Evolutionary conservation across 345 rosid species (phyloP), one percentile per base, ranked within the genome.

Genomic region (Bruguiera gymnorhiza): DNA sequence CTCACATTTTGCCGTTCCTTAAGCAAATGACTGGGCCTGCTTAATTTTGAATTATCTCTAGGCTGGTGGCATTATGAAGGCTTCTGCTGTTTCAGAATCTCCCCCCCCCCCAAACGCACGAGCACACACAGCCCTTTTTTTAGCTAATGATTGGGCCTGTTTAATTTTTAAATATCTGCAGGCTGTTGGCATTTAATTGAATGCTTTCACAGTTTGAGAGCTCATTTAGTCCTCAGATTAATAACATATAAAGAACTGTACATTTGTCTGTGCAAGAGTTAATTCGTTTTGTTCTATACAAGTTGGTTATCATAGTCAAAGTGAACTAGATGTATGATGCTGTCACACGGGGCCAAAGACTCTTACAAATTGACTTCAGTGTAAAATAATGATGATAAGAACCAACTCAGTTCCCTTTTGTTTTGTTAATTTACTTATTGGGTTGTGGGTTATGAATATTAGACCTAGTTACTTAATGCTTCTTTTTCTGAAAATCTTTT

Each of bases 181-280:
- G 98, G 97, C 88, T 59, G 80, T 95, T 36, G 99, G 99, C 70
- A 84, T 92, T 78, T 97, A 92, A 84, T 87, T 92, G 96, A 92
- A 95, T 78, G 91, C 94, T 63, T 92, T 97, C 48, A 97, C 99
- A n/a, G 96, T 90, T 69, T 84, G 81, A 72, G 97, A 95, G 99
- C 99, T 29, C 81, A 84, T 60, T 71, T 83, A 56, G 92, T 74
- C 97, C 16, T 13, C 50, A 43, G 97, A 60, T 87, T 69, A 95
- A 95, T 79, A 24, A 24, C 89, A 88, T 83, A 85, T 95, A 73
- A 87, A 79, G 65, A 90, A 95, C 82, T 85, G 92, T 86, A 90
- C 81, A 80, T 95, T 92, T 82, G 81, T 90, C 66, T 85, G 97
- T 74, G 83, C 88, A 74, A 92, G 92, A 97, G 99, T 88, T 62